Conservation (phyloP, 441 rosid species). For the Isatis lusitanica region DNA sequence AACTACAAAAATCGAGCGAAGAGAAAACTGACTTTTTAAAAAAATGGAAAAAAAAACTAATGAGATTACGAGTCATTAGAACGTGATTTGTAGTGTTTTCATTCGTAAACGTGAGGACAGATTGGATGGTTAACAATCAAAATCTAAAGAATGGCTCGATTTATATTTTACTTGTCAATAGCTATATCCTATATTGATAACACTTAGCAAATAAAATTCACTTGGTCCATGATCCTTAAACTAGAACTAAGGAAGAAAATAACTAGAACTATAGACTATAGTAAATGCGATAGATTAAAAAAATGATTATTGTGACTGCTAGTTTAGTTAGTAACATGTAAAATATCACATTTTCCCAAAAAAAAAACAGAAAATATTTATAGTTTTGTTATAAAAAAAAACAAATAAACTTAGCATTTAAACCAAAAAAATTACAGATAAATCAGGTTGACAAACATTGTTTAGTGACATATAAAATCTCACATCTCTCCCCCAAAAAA, state of each 20-base stretch:
- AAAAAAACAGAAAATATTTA: not conserved
- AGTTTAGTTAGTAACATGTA: not conserved
- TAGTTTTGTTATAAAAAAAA: not conserved
- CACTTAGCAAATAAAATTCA: not conserved
- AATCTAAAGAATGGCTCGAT: not conserved
- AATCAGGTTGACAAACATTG: not conserved
- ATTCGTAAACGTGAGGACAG: slow-evolving; percentile 9
- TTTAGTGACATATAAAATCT: not conserved
- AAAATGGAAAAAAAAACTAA: not conserved
- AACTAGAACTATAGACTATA: not conserved
- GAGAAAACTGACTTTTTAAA: not conserved
- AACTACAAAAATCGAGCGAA: slow-evolving; percentile 9
- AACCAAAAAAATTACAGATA: too few species aligned
- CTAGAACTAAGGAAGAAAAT: not conserved
- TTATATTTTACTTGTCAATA: slow-evolving; percentile 11
- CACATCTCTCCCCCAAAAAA: not conserved
- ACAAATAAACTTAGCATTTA: too few species aligned
- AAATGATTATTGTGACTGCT: not conserved
- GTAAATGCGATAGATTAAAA: not conserved
- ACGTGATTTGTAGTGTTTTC: slow-evolving; percentile 13
- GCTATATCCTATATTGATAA: not conserved
- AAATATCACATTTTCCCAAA: not conserved
- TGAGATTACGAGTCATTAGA: not conserved
- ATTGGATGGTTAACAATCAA: slow-evolving; percentile 4
- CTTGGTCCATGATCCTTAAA: not conserved